Evolutionary conservation across 179 eudicot genomes (phyloP).

Genomic region (Spinacia oleracea): DNA sequence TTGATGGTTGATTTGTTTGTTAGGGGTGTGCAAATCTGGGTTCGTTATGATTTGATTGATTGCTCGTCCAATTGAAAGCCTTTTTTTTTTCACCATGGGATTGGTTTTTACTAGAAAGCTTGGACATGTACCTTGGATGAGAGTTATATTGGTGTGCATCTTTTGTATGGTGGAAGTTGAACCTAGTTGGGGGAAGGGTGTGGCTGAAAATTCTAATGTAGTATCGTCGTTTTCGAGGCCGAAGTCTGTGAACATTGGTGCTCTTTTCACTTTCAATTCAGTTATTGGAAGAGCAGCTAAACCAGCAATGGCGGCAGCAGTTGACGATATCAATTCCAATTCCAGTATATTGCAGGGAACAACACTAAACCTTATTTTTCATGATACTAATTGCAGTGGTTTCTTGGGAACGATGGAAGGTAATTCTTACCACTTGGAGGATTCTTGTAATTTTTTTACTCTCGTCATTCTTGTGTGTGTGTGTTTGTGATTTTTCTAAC

Average conservation of each 20-base stretch:
- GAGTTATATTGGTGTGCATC: constrained; percentile 14
- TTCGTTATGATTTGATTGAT: constrained; percentile 3
- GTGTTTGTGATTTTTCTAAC: background rate
- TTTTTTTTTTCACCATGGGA: constrained; percentile 14
- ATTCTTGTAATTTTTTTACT: background rate
- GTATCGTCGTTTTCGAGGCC: constrained; percentile 33
- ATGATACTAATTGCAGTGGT: constrained; percentile 84
- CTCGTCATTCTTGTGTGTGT: background rate
- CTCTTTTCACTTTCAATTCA: constrained; percentile 65
- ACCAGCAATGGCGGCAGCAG: constrained; percentile 70
- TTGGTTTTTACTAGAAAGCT: background rate
- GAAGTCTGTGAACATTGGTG: constrained; percentile 66
- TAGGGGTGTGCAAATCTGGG: background rate
- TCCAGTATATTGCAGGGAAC: constrained; percentile 51
- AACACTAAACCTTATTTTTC: constrained; percentile 45
- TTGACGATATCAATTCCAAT: constrained; percentile 73
- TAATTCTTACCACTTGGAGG: constrained; percentile 19
- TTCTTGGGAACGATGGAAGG: constrained; percentile 82
- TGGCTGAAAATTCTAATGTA: constrained; percentile 16
- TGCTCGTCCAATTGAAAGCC: constrained; percentile 3
- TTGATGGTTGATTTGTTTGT: background rate
- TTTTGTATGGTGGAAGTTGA: constrained; percentile 10
- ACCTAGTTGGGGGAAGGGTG: constrained; percentile 4
- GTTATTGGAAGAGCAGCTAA: constrained; percentile 65
- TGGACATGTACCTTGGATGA: background rate